These are phyloP conservation scores for Geum urbanum DNA, from an alignment of 306 rosid genomes.

Conservation along the genomic window DNA sequence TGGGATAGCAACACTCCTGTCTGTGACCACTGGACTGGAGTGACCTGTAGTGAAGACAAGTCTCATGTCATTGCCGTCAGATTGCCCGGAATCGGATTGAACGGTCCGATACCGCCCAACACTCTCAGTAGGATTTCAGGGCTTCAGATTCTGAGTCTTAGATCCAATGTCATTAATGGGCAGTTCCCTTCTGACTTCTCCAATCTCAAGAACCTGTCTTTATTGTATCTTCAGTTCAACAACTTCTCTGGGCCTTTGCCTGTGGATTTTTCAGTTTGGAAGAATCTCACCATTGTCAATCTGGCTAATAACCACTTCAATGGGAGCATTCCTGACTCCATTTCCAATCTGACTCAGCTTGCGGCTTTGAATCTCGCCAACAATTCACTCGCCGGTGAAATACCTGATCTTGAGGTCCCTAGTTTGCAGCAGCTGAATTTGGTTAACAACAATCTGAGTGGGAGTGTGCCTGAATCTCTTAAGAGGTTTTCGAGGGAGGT, in stretches of 20 bases:
- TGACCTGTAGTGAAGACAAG: constrained; percentile 49
- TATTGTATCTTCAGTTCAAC: constrained; percentile 75
- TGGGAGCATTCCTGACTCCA: constrained; percentile 58
- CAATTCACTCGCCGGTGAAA: constrained; percentile 61
- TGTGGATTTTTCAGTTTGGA: constrained; percentile 62
- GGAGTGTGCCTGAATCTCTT: constrained; percentile 59
- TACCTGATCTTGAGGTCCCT: constrained; percentile 50
- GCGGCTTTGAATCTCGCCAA: constrained; percentile 61
- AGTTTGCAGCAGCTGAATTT: constrained; percentile 42
- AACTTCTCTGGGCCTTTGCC: constrained; percentile 69
- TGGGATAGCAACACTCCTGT: constrained; percentile 55
- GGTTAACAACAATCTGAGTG: constrained; percentile 50
- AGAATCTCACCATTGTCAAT: constrained; percentile 54
- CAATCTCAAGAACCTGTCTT: constrained; percentile 56
- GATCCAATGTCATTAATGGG: constrained; percentile 69
- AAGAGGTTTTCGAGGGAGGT: constrained; percentile 55
- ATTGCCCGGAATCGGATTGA: constrained; percentile 71
- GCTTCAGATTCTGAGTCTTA: constrained; percentile 58
- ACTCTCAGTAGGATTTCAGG: constrained; percentile 61
- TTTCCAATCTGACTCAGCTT: constrained; percentile 52
- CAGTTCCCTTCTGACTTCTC: constrained; percentile 59
- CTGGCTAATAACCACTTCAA: constrained; percentile 59
- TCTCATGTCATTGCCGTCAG: constrained; percentile 55
- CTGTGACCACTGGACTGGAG: constrained; percentile 71
- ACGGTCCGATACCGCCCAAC: constrained; percentile 61